These are phyloP conservation scores for Edaphochlamys debaryana DNA, from an alignment of 139 green algal genomes.

Conservation along the genomic window DNA sequence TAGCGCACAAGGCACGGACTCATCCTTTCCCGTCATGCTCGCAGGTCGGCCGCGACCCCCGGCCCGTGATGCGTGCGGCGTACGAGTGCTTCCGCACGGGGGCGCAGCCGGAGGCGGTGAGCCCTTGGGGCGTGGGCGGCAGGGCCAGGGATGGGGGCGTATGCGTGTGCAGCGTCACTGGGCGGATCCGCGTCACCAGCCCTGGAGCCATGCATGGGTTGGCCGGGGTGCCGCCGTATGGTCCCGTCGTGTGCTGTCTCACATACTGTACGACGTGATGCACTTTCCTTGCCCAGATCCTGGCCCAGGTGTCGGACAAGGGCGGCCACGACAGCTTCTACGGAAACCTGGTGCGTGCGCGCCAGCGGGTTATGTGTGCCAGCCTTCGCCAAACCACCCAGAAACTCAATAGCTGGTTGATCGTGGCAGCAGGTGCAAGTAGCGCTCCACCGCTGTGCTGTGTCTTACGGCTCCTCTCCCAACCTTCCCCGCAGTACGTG, in stretches of 20 bases:
- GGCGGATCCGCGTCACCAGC: no score
- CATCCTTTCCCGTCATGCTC: no score
- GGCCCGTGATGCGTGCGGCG: slow-evolving; percentile 82
- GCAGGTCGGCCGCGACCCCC: slow-evolving; percentile 78
- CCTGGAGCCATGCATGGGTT: no score
- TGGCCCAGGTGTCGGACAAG: slow-evolving; percentile 31
- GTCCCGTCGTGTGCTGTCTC: no score
- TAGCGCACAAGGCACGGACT: no score
- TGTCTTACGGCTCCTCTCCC: not conserved
- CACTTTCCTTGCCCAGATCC: slow-evolving; percentile 8
- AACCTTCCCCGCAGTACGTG: slow-evolving; percentile 60
- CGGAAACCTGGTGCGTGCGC: slow-evolving; percentile 50
- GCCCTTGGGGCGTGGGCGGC: not conserved
- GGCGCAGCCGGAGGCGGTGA: slow-evolving; percentile 35
- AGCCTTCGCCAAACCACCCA: no score
- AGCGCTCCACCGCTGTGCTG: not conserved
- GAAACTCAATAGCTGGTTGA: no score
- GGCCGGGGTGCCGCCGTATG: not conserved
- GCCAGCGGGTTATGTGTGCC: not conserved
- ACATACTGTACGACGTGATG: no score
- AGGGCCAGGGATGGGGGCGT: not conserved
- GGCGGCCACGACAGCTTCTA: slow-evolving; percentile 75
- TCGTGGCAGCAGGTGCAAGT: no score
- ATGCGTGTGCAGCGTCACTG: no score
- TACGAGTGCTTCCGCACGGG: slow-evolving; percentile 68